Percentiles rank a stretch among this genome's conserved stretches.
Evolutionary conservation across 192 early-diverging fungal genomes (phyloP).

Genomic region (Coemansia umbellata): DNA sequence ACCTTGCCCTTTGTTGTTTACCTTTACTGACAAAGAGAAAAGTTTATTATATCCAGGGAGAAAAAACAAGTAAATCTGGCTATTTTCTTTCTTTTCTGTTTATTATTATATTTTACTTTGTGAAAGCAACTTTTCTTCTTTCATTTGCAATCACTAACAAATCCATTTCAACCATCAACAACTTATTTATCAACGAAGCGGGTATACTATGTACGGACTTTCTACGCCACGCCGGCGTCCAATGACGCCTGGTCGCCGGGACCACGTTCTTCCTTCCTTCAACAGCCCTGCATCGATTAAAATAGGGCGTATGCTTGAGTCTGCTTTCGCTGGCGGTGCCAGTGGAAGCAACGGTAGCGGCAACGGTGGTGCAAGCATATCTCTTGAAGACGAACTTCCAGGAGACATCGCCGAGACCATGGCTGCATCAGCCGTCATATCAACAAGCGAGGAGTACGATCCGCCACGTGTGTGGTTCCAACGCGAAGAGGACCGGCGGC

Average conservation of each 20-base stretch:
- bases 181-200: too few relatives aligned
- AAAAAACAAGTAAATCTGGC: neutral
- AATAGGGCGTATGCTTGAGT: slow-evolving; percentile 32
- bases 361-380: neutral
- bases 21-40: too few relatives aligned
- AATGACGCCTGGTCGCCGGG: slow-evolving; percentile 43
- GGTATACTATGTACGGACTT: too few relatives aligned
- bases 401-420: slow-evolving; percentile 21
- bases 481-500: slow-evolving; percentile 38
- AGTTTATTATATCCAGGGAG: too few relatives aligned
- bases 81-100: neutral
- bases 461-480: slow-evolving; percentile 50
- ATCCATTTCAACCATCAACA: too few relatives aligned
- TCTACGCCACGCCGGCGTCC: slow-evolving; percentile 44
- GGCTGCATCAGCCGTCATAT: slow-evolving; percentile 11
- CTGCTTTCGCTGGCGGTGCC: slow-evolving; percentile 7
- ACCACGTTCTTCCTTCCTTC: slow-evolving; percentile 39
- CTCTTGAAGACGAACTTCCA: slow-evolving; percentile 30
- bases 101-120: neutral
- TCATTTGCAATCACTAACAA: neutral
- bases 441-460: slow-evolving; percentile 43
- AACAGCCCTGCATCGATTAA: slow-evolving; percentile 42
- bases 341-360: neutral
- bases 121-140: neutral
- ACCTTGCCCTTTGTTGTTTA: neutral